Percentiles rank a stretch among this genome's conserved stretches.
Conservation (phyloP, 1,284 basidiomycete genomes). For the Trametes sp. region DNA sequence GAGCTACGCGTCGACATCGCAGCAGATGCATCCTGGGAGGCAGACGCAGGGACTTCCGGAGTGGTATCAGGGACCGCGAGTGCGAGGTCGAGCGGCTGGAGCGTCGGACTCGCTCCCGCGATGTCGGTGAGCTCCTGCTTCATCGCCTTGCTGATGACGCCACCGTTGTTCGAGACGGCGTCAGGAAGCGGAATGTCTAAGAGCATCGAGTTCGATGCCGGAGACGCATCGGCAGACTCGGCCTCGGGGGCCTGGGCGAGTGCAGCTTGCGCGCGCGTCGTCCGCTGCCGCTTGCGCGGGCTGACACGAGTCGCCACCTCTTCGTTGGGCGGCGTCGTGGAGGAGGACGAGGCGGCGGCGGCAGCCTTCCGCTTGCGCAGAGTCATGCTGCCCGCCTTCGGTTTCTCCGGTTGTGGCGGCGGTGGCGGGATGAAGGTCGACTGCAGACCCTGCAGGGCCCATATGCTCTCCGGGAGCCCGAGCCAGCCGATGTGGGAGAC, state of each 20-base stretch:
- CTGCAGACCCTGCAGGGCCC: constrained; percentile 33
- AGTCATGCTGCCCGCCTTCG: constrained; percentile 33
- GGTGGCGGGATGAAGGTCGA: constrained; percentile 21
- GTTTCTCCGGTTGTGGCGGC: constrained; percentile 22
- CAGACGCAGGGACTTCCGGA: not conserved
- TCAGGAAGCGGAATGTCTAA: constrained; percentile 7
- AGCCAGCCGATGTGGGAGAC: constrained; percentile 34
- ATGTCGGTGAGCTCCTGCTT: constrained; percentile 29
- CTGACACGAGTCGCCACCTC: constrained; percentile 15
- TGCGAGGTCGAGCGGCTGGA: constrained; percentile 27
- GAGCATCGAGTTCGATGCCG: constrained; percentile 1
- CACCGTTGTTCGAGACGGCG: not conserved
- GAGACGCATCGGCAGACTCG: not conserved
- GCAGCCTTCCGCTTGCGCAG: constrained; percentile 35
- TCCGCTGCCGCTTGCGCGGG: constrained; percentile 30
- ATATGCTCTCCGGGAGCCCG: constrained; percentile 31
- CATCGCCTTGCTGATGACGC: constrained; percentile 17
- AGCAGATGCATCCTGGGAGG: not conserved
- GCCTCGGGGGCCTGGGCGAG: constrained; percentile 3
- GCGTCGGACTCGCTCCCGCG: constrained; percentile 10
- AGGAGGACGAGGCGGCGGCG: constrained; percentile 2
- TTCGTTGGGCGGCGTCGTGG: not conserved
- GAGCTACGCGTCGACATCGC: not conserved
- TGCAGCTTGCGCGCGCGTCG: constrained; percentile 22
- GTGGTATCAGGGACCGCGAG: constrained; percentile 16